Evolutionary conservation across 1,284 basidiomycete genomes (phyloP), one percentile per base, ranked within the genome.

Genomic region (Inonotus hispidus): DNA sequence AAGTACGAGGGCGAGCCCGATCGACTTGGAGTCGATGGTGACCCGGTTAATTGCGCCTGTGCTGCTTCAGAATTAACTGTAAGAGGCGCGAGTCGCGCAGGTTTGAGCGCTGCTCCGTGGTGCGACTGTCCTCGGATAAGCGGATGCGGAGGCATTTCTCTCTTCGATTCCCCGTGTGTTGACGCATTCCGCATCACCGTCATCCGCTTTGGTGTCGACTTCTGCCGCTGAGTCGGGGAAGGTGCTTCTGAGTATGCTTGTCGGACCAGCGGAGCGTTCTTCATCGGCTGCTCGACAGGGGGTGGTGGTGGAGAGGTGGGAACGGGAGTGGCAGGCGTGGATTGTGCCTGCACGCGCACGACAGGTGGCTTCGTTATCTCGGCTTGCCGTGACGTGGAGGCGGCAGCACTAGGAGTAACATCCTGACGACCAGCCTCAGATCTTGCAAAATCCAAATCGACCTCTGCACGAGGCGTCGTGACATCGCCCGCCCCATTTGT

Each of bases 51-150:
- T 61, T 75, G 70, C 13, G 75, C 72, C 61, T 75, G 75, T 11
- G 79, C 79, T 41, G 78, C 73, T 63, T 84, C 81, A 5, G 81
- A 75, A 8, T 81, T 81, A 43, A 84, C 80, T 0, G 84, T 82
- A 50, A 88, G 73, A 32, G 87, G 85, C n/a, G 82, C 77, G 19
- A 88, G 76, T 41, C 84, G 81, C 1, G 78, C 71, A 37, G 83
- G 79, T 69, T 82, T 84, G 59, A 77, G 37, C 53, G 65, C 39
- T 27, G 56, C 13, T 66, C 68, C 71, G 65, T 79, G 77, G 10
- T 79, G 82, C 0, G 88, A 88, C 65, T 84, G 79, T 8, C 86
- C 87, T 59, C 88, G 84, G 64, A 90, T 88, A 56, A 90, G 78
- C 6, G 88, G 88, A 68, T 90, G 88, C 0, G 85, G 87, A 21